Conservation (phyloP, 176 grass and related monocot species). For the Cymbopogon citratus region DNA sequence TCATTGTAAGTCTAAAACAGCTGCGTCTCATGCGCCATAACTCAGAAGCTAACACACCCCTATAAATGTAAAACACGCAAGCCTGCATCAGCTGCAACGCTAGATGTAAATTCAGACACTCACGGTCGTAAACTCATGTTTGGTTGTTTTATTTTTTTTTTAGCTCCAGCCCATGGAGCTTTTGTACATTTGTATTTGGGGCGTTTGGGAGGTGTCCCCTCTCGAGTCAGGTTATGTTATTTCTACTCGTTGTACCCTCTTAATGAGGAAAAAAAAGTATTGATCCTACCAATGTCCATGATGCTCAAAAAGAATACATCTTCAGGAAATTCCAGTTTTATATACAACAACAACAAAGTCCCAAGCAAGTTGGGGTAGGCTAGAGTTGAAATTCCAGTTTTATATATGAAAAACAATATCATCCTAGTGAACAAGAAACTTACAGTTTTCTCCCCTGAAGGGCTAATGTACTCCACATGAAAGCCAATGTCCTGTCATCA, state of each 20-base stretch:
- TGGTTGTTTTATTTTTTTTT: neutral
- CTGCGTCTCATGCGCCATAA: no score
- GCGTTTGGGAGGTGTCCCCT: neutral
- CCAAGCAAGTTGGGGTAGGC: no score
- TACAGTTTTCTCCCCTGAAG: constrained; percentile 79
- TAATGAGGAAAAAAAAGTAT: neutral
- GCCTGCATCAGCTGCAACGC: no score
- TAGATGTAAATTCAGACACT: no score
- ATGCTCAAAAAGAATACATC: neutral
- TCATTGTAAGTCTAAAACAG: no score
- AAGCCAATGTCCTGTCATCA: constrained; percentile 89
- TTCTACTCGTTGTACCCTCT: neutral
- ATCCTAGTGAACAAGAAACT: constrained; percentile 30
- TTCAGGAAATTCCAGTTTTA: constrained; percentile 14
- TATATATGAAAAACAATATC: constrained; percentile 3
- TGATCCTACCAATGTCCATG: constrained; percentile 19
- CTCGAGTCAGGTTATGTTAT: neutral
- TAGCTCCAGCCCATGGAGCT: neutral
- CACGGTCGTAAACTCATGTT: no score
- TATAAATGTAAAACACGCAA: no score
- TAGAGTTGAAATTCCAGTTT: constrained; percentile 5
- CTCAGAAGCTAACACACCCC: no score
- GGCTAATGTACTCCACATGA: constrained; percentile 84
- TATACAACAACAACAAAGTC: no score
- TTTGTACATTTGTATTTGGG: neutral